phyloP scores from a whole-genome alignment of 1,284 basidiomycete genomes.

The Marasmius oreades region DNA sequence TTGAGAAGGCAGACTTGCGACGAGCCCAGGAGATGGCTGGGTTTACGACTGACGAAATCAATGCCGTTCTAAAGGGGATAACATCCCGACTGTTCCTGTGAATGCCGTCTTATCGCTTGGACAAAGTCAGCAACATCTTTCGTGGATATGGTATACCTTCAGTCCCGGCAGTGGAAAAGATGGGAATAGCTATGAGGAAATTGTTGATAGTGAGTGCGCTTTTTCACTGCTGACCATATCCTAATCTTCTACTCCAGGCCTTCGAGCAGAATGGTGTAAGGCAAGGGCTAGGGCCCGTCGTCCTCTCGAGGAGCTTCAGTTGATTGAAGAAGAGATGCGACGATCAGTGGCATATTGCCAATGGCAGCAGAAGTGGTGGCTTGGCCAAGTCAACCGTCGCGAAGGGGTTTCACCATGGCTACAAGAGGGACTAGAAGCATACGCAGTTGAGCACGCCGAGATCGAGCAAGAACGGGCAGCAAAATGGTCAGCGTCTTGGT shows the following conservation, averaged over 20 bases:
- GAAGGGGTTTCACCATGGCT: neutral
- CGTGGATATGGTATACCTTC: neutral
- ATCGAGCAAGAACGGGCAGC: neutral
- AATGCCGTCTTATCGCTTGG: neutral
- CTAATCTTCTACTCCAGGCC: slow-evolving; percentile 3
- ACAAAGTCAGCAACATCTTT: neutral
- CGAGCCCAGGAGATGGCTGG: slow-evolving; percentile 6
- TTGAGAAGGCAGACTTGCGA: slow-evolving; percentile 13
- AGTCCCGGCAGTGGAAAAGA: neutral
- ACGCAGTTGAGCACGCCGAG: neutral
- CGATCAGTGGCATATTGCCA: neutral
- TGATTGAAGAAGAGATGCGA: slow-evolving; percentile 19
- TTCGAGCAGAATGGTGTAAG: slow-evolving; percentile 12
- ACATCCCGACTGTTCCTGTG: neutral
- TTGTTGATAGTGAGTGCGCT: neutral
- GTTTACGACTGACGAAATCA: neutral
- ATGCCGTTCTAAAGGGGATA: neutral
- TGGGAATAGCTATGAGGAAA: neutral
- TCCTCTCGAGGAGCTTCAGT: slow-evolving; percentile 17
- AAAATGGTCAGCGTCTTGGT: neutral
- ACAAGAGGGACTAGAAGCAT: neutral
- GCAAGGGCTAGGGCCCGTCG: slow-evolving; percentile 10
- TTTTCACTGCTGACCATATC: neutral
- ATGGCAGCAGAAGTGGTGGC: neutral
- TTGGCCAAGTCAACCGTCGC: neutral